These are phyloP conservation scores for Calonectria pteridis DNA, from an alignment of 2,329 filamentous ascomycete species.

Conservation along the genomic window DNA sequence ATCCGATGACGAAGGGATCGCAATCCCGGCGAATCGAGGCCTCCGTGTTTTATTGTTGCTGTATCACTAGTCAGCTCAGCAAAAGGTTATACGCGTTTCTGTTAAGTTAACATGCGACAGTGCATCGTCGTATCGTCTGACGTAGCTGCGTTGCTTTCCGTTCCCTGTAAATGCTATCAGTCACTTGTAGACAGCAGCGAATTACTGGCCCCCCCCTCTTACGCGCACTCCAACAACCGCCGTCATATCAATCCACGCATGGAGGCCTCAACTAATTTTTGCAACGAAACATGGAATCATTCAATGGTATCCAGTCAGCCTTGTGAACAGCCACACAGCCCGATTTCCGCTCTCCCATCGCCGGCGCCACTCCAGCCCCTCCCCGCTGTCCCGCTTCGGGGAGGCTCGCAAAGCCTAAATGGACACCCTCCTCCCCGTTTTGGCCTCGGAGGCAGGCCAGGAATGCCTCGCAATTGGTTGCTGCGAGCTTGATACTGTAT, in stretches of 20 bases:
- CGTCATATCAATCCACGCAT: not conserved
- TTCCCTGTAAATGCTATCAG: not conserved
- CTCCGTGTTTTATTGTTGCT: not conserved
- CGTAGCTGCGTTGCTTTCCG: not conserved
- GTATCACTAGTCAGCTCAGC: not conserved
- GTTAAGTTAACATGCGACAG: not conserved
- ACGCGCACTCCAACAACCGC: not conserved
- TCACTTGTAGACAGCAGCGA: not conserved
- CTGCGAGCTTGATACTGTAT: not conserved
- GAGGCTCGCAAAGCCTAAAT: not conserved
- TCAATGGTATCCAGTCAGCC: constrained; percentile 7
- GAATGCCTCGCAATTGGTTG: not conserved
- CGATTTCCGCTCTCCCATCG: not conserved
- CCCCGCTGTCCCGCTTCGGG: constrained; percentile 3
- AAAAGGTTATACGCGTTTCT: not conserved
- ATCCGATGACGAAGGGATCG: not conserved
- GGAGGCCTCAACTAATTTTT: not conserved
- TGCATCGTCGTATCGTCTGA: not conserved
- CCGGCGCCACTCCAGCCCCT: not conserved
- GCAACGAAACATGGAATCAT: not conserved
- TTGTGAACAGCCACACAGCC: not conserved
- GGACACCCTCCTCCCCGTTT: not conserved
- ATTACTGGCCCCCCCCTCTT: not conserved
- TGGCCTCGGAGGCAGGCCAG: not conserved
- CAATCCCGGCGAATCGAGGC: not conserved